Evolutionary conservation across 73 alveolate genomes (phyloP).

Genomic region (Uronychia setigera): DNA sequence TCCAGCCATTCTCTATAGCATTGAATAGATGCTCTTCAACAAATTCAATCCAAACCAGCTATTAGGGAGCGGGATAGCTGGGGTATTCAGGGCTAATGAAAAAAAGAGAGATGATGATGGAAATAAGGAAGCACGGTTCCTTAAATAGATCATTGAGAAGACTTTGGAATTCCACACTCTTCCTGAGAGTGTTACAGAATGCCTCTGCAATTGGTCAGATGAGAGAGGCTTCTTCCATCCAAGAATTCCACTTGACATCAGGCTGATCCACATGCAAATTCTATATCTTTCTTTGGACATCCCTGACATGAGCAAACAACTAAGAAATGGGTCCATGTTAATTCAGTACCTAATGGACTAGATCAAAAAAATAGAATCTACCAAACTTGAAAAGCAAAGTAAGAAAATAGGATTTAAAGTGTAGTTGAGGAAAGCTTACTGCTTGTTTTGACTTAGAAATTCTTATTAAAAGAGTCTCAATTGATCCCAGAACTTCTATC

Average conservation of each 20-base stretch:
- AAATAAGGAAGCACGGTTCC: constrained; percentile 16
- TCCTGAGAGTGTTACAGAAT: constrained; percentile 14
- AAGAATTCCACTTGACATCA: constrained; percentile 37
- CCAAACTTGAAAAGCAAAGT: constrained; percentile 22
- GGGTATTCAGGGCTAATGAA: constrained; percentile 17
- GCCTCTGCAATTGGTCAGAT: constrained; percentile 20
- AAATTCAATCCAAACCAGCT: constrained; percentile 30
- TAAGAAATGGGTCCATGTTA: constrained; percentile 12
- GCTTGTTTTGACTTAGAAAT: constrained; percentile 22
- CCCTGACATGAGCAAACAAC: constrained; percentile 16
- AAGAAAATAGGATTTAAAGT: neutral
- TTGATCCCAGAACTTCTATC: constrained; percentile 28
- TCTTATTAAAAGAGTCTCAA: constrained; percentile 38
- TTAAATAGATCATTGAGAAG: constrained; percentile 25
- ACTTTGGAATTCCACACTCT: constrained; percentile 22
- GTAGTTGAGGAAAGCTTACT: constrained; percentile 46
- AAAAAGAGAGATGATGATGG: constrained; percentile 7
- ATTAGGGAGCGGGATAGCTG: neutral
- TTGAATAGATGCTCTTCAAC: constrained; percentile 32
- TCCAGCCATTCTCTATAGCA: constrained; percentile 25
- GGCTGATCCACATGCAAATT: constrained; percentile 28
- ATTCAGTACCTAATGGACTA: constrained; percentile 32
- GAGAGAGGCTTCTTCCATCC: constrained; percentile 16
- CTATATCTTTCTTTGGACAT: constrained; percentile 36
- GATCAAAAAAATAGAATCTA: constrained; percentile 6